Evolutionary conservation across 2,329 filamentous ascomycete species (phyloP).

Genomic region (Fonsecaea pugnacius): DNA sequence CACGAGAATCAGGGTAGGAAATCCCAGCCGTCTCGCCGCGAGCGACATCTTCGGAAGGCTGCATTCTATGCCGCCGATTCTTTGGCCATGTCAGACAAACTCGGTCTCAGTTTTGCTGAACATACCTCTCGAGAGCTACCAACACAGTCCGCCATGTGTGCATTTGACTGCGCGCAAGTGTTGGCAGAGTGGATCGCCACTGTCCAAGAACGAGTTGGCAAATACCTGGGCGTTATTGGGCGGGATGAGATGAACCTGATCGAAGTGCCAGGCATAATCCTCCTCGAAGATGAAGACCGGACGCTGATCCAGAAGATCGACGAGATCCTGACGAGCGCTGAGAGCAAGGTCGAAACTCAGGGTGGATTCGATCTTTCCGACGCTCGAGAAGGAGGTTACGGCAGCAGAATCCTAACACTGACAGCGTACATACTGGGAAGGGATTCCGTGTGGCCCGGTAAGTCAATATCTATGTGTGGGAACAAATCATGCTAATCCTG

Average conservation of each 20-base stretch:
- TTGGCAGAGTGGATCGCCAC: slow-evolving; percentile 93
- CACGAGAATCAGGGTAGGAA: slow-evolving; percentile 17
- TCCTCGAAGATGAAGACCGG: slow-evolving; percentile 88
- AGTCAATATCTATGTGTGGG: slow-evolving; percentile 43
- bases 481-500: slow-evolving; percentile 7
- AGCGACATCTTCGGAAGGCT: slow-evolving; percentile 89
- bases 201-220: slow-evolving; percentile 90
- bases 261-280: slow-evolving; percentile 83
- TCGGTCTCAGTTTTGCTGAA: slow-evolving; percentile 83
- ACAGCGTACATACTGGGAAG: slow-evolving; percentile 87
- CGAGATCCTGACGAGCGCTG: slow-evolving; percentile 74
- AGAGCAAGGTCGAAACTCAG: slow-evolving; percentile 64
- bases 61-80: slow-evolving; percentile 94
- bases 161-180: slow-evolving; percentile 91
- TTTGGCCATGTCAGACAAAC: slow-evolving; percentile 81
- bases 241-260: slow-evolving; percentile 77
- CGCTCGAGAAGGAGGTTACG: slow-evolving; percentile 71
- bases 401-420: slow-evolving; percentile 79
- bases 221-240: slow-evolving; percentile 83
- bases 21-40: slow-evolving; percentile 68
- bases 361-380: slow-evolving; percentile 28
- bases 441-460: slow-evolving; percentile 90
- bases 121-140: slow-evolving; percentile 82
- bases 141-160: slow-evolving; percentile 86
- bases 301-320: slow-evolving; percentile 82